Evolutionary conservation across 2,329 filamentous ascomycete genomes (phyloP), one percentile per base, ranked within the genome.

Genomic region (Truncatella angustata): DNA sequence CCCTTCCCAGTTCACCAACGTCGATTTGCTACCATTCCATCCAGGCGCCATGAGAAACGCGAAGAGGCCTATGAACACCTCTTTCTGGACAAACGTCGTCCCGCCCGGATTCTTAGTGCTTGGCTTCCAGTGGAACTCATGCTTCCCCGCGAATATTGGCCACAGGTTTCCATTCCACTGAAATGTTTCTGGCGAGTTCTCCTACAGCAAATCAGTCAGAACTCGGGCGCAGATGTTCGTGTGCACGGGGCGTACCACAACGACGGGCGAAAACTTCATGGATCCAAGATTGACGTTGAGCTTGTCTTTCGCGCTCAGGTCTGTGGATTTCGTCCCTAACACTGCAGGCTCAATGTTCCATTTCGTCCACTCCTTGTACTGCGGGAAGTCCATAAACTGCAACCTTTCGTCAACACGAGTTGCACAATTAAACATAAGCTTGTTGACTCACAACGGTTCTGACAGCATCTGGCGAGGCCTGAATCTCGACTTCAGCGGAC

Each of bases 401-500:
- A 10, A 20, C 1, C 14, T 46, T 2, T 46, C 7, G 21, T 9
- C 3, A 14, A 12, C 23, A 3, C 7, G 20, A 11, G 9, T 28
- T 16, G n/a, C n/a, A n/a, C n/a, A n/a, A 21, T 24, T 14, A 24
- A 26, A 9, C 24, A 45, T 14, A 4, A 30, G 16, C 14, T 4
- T 35, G 12, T 28, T 16, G 5, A 42, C 23, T 21, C 7, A 50
- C 49, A 36, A 50, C 49, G 23, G 49, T 18, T 35, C 49, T 23
- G 12, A 50, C 49, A 18, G 30, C 14, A 4, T 40, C 49, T n/a
- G 49, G 49, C 7, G 39, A 44, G 14, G 49, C 49, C 26, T 43
- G 37, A 14, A 50, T 50, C 23, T 50, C 49, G 26, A 50, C 23
- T n/a, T 50, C 28, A 10, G 49, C 39, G 11, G 39, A 20, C 18